Evolutionary conservation across 1,284 basidiomycete genomes (phyloP).

Genomic region (Microbotryomycetes sp.): DNA sequence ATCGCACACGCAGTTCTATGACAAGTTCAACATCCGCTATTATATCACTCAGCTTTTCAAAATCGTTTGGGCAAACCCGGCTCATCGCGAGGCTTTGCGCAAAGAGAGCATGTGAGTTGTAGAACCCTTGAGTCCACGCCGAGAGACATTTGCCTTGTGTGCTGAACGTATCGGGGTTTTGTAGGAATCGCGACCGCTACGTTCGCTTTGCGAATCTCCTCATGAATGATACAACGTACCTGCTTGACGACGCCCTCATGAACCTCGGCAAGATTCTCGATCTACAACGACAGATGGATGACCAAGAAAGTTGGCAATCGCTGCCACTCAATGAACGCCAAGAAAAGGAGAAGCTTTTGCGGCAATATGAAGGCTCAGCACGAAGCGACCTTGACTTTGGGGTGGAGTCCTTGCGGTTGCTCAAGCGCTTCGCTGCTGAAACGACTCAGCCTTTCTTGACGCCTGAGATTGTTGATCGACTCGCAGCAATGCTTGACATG

Average conservation of each 20-base stretch:
- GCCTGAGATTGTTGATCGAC: conserved; percentile 88
- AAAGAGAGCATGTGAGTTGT: conserved; percentile 63
- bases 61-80: conserved; percentile 79
- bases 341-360: conserved; percentile 74
- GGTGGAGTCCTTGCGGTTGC: conserved; percentile 75
- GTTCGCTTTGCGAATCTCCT: conserved; percentile 94
- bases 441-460: conserved; percentile 90
- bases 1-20: conserved; percentile 95
- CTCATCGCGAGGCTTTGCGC: conserved; percentile 75
- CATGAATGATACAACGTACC: conserved; percentile 98
- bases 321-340: conserved; percentile 64
- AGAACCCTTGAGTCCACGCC: too few relatives aligned
- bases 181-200: conserved; percentile 78
- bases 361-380: conserved; percentile 71
- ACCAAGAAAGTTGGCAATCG: conserved; percentile 61
- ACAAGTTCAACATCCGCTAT: conserved; percentile 61
- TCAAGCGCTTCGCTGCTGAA: conserved; percentile 87
- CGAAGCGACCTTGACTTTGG: conserved; percentile 81
- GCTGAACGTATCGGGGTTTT: background rate
- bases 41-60: conserved; percentile 73
- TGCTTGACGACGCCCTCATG: conserved; percentile 91
- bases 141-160: background rate
- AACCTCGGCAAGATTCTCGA: conserved; percentile 81
- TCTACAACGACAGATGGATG: conserved; percentile 77
- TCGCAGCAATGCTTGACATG: conserved; percentile 96